Evolutionary conservation across 495 filamentous ascomycete genomes (phyloP), one percentile per base, ranked within the genome.

Genomic region (Mytilinidion resinicola): DNA sequence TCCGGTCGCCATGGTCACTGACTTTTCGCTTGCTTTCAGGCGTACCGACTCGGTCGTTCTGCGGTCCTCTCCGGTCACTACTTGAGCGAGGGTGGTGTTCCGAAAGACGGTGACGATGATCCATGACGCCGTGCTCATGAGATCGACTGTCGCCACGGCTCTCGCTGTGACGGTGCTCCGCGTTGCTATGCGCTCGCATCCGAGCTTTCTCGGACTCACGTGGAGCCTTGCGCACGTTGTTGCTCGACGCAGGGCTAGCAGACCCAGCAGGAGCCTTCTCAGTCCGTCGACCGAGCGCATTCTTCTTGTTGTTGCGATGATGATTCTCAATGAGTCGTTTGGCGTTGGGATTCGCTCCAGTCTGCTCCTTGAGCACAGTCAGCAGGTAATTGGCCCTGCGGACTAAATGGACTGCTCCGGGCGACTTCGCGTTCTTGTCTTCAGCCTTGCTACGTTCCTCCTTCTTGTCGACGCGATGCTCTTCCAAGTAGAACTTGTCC

Each of bases 401-500:
- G 51, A 97, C 93, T 38, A 99, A 83, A 67, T 99, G 93, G 35
- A 97, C 93, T 48, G 93, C 91, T 3, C 92, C 93, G 9, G 93
- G 93, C 3, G 93, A 92, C 65, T 96, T 95, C 1, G 89, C 87
- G 15, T 82, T 78, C 65, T 88, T 88, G 53, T 84, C 82, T 11
- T 93, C 89, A 0, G 76, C 82, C 62, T 89, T 89, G 59, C 78
- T 80, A 15, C 93, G 87, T 64, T 96, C 89, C 60, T 91, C 91
- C 66, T 97, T 97, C 71, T 95, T 88, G 69, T 92, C 95, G 20
- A 96, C 92, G n/a, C 91, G 87, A 69, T 96, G 91, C 67, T 99
- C 93, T 69, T 99, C 93, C 6, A 99, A 70, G 75, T 95, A 99
- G 69, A 97, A 90, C 68, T 96, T 97, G 61, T 96, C 93, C 3